Evolutionary conservation across 192 early-diverging fungal genomes (phyloP).

Genomic region (Backusella parvicylindrica): DNA sequence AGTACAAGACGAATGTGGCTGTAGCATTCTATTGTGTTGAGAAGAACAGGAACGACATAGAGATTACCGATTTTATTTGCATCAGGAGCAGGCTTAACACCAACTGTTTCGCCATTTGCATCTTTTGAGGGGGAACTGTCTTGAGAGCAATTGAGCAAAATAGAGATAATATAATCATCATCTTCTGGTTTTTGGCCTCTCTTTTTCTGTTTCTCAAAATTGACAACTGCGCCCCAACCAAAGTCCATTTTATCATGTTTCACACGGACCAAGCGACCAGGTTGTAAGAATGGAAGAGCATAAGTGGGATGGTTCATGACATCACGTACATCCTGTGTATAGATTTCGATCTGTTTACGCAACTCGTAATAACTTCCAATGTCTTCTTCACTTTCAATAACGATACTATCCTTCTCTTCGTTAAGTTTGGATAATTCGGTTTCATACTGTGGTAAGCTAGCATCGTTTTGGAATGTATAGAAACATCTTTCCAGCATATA

Average conservation of each 20-base stretch:
- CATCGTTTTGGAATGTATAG: constrained; percentile 87
- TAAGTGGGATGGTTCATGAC: constrained; percentile 83
- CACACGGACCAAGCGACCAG: constrained; percentile 76
- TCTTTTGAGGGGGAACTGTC: constrained; percentile 53
- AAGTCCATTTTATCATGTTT: constrained; percentile 66
- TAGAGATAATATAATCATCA: constrained; percentile 76
- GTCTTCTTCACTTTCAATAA: constrained; percentile 65
- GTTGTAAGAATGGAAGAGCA: constrained; percentile 80
- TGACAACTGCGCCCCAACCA: constrained; percentile 91
- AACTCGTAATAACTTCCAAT: constrained; percentile 77
- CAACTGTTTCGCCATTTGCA: constrained; percentile 40
- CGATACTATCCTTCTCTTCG: constrained; percentile 44
- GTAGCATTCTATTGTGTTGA: constrained; percentile 71
- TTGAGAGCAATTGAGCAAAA: constrained; percentile 74
- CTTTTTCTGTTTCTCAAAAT: constrained; percentile 55
- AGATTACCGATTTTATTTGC: constrained; percentile 31
- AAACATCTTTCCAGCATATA: constrained; percentile 91
- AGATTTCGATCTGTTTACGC: constrained; percentile 62
- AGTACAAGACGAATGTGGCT: constrained; percentile 73
- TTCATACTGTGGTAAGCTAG: constrained; percentile 77
- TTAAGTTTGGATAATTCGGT: constrained; percentile 55
- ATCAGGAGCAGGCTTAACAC: constrained; percentile 52
- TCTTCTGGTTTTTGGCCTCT: constrained; percentile 29
- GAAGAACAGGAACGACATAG: constrained; percentile 69
- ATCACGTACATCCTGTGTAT: constrained; percentile 61